Evolutionary conservation across 192 early-diverging fungal species (phyloP).

Genomic region (Coemansia sp.): DNA sequence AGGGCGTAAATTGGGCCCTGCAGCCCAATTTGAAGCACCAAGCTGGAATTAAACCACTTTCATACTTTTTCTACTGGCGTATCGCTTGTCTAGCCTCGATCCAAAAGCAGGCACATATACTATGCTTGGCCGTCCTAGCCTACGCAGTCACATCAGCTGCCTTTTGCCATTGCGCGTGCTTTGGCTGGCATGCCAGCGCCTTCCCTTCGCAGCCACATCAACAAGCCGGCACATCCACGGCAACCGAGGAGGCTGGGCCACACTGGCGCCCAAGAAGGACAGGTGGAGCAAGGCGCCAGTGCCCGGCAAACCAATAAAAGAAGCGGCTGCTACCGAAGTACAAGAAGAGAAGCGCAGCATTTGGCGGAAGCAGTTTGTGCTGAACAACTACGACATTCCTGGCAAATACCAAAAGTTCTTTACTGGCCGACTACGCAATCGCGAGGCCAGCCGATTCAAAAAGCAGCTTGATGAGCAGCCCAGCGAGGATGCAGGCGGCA

Average conservation of each 20-base stretch:
- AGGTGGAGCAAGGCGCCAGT: not conserved
- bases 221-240: not conserved
- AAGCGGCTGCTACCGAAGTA: not conserved
- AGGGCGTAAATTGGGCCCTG: too few relatives aligned
- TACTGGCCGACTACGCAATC: conserved; percentile 47
- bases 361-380: conserved; percentile 36
- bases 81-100: too few relatives aligned
- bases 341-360: conserved; percentile 25
- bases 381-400: conserved; percentile 42
- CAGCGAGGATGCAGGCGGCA: not conserved
- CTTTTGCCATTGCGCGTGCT: not conserved
- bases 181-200: not conserved
- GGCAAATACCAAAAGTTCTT: conserved; percentile 47
- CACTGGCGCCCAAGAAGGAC: not conserved
- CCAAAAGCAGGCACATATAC: too few relatives aligned
- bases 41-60: too few relatives aligned
- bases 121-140: too few relatives aligned
- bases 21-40: too few relatives aligned
- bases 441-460: conserved; percentile 28
- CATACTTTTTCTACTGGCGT: too few relatives aligned
- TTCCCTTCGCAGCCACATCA: not conserved
- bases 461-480: conserved; percentile 14
- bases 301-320: not conserved
- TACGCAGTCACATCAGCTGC: too few relatives aligned
- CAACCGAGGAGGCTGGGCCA: not conserved